A percentile compares a stretch with the other conserved stretches of the same genome.
Evolutionary conservation across 2,329 filamentous ascomycete species (phyloP).

Genomic region (Trichoderma asperellum): DNA sequence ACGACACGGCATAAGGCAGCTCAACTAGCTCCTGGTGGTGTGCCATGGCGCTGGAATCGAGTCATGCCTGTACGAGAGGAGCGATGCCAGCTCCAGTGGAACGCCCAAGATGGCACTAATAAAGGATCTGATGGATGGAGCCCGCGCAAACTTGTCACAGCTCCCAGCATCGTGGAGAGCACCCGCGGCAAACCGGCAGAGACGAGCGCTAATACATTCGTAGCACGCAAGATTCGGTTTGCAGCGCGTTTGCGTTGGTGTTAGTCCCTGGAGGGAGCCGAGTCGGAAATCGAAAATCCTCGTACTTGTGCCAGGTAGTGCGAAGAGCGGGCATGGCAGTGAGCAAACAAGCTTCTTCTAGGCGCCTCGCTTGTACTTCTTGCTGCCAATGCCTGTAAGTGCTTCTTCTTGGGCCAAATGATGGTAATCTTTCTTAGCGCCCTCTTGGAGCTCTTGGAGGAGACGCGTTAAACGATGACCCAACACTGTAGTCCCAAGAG

Average conservation of each 20-base stretch:
- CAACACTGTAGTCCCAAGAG: background rate
- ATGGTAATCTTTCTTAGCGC: too few species aligned
- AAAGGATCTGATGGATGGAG: background rate
- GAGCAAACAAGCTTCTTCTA: background rate
- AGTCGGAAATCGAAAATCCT: background rate
- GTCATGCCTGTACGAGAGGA: background rate
- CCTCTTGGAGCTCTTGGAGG: too few species aligned
- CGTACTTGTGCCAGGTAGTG: background rate
- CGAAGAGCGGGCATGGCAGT: background rate
- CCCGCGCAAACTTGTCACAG: constrained; percentile 11
- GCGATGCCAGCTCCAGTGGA: background rate
- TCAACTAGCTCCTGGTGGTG: background rate
- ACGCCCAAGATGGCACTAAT: background rate
- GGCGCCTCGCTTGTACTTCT: background rate
- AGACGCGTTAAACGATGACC: background rate
- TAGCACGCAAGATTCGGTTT: background rate
- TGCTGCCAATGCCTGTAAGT: background rate
- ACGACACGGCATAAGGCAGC: background rate
- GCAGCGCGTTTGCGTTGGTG: background rate
- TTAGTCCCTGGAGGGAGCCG: background rate
- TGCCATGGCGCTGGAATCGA: constrained; percentile 1
- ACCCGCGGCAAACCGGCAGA: background rate
- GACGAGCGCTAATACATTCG: background rate
- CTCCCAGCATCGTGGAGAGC: background rate
- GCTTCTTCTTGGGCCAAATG: too few species aligned